phyloP scores from a whole-genome alignment of 1,139 yeast genomes.

The Blastobotrys illinoisensis region DNA sequence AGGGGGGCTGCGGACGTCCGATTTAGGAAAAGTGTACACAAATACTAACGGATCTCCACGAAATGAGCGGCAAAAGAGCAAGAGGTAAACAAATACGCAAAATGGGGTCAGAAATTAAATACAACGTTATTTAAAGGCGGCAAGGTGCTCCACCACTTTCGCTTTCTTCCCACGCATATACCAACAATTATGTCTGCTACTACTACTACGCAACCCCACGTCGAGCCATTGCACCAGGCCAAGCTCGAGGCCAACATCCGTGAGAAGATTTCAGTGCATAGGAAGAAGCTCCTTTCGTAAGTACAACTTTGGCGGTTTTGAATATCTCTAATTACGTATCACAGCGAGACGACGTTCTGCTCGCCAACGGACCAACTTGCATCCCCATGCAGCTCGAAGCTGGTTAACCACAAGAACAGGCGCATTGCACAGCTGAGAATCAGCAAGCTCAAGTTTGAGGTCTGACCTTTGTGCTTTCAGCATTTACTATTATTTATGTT shows the following conservation, averaged over 20 bases:
- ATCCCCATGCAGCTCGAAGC: conserved; percentile 26
- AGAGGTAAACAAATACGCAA: not conserved
- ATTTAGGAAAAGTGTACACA: not conserved
- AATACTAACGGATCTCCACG: not conserved
- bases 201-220: not conserved
- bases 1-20: not conserved
- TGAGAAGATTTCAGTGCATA: conserved; percentile 18
- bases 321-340: not conserved
- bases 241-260: conserved; percentile 11
- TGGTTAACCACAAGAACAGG: conserved; percentile 19
- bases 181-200: not conserved
- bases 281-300: conserved; percentile 22
- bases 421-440: conserved; percentile 9
- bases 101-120: not conserved
- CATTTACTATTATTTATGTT: not conserved
- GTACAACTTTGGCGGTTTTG: conserved; percentile 5
- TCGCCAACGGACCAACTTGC: conserved; percentile 24
- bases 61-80: not conserved
- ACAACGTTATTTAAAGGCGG: not conserved
- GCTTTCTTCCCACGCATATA: not conserved
- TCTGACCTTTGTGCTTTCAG: not conserved
- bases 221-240: conserved; percentile 19
- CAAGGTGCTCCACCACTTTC: not conserved
- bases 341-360: conserved; percentile 21
- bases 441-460: conserved; percentile 11